Base-by-base conservation (phyloP, 371 early-diverging fungal genomes). In the Mycotypha africana region DNA sequence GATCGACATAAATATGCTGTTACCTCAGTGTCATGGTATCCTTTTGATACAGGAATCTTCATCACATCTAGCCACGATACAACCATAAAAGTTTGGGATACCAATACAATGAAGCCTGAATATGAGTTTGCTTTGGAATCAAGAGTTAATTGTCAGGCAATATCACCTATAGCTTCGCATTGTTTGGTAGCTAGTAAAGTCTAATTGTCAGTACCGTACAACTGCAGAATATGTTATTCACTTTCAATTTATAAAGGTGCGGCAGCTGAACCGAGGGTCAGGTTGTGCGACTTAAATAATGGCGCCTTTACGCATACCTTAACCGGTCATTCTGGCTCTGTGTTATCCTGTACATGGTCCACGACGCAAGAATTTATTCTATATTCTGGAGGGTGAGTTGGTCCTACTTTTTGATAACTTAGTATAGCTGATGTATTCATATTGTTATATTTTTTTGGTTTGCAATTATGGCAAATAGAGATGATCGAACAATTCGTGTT, bases 51-150 rank as follows among this genome's bases (percentile, higher is more conserved):
- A 5, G 92, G 93, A 36, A 75, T 92, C 71, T 89, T 95, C 56
- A 79, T 88, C 0, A 88, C 89, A 3, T 81, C 85, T 0, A 90
- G 93, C 0, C 83, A 82, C 49, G 95, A 93, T 60, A 62, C 72
- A 20, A 81, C 84, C 0, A 66, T 95, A 16, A 82, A 83, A 43
- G 80, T 91, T 8, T 93, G 93, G 93, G 97, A 94, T 47, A 86
- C 91, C 4, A 79, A 82, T 51, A 50, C 72, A 17, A 74, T 93
- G 79, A 61, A 76, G 54, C 20, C 54, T 20, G 56, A 40, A 0
- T 43, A 49, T 25, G 42, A 45, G 16, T 56, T 91, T 58, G 65
- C 78, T 17, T 46, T 91, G 6, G 79, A 76, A 16, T 66, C 75
- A 19, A 79, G 79, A 24, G 80, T 91, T 3, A 74, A 82, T 53